Percentiles rank a stretch among this genome's conserved stretches.
phyloP scores from a whole-genome alignment of 441 rosid genomes.

The Gossypium aridum region DNA sequence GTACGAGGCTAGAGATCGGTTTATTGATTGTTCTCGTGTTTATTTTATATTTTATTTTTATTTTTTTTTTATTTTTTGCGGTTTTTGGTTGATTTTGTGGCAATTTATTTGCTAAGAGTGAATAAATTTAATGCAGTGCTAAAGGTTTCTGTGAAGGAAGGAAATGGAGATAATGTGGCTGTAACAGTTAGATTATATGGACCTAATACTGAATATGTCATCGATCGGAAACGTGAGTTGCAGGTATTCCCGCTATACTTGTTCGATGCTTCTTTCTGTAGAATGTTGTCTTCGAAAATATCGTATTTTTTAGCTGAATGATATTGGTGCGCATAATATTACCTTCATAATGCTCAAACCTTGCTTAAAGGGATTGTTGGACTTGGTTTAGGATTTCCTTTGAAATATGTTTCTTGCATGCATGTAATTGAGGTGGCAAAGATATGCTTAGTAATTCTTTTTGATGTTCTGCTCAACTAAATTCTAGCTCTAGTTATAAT shows the following conservation, averaged over 20 bases:
- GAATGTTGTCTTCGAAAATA: not conserved
- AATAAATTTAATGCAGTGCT: conserved; percentile 44
- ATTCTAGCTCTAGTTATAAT: not conserved
- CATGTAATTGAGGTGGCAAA: not conserved
- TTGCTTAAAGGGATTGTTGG: not conserved
- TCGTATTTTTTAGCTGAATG: not conserved
- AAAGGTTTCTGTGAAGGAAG: conserved; percentile 78
- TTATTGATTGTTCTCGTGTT: not conserved
- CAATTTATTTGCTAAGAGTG: not conserved
- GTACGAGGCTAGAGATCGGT: not conserved
- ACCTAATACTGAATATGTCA: conserved; percentile 91
- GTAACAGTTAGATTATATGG: conserved; percentile 84
- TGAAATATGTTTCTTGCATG: not conserved
- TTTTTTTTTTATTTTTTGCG: not conserved
- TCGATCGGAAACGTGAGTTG: conserved; percentile 71
- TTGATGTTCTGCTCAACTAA: conserved; percentile 10
- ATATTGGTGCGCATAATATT: not conserved
- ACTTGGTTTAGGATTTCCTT: not conserved
- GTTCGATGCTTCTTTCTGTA: not conserved
- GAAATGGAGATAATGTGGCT: conserved; percentile 34
- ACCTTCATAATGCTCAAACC: not conserved
- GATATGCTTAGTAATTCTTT: not conserved
- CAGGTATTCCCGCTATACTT: conserved; percentile 31
- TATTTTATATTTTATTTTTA: not conserved
- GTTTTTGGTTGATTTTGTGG: not conserved